A percentile compares a stretch with the other conserved stretches of the same genome.
Conservation (phyloP, 257 asterid genomes). For the Rehmannia glutinosa region DNA sequence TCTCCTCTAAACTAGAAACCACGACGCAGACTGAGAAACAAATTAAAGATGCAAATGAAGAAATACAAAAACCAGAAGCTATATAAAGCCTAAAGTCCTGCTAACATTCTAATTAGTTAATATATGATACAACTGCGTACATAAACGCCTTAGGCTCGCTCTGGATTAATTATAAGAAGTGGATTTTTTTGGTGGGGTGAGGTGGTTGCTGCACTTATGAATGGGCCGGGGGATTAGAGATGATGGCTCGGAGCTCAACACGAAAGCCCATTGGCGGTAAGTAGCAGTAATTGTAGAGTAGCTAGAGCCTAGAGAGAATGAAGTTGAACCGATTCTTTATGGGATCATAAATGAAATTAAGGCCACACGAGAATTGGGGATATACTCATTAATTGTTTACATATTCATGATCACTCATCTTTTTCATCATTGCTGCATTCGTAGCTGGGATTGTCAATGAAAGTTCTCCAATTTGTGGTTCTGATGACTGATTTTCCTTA, state of each 20-base stretch:
- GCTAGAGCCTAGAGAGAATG: not conserved
- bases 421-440: conserved; percentile 15
- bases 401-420: not conserved
- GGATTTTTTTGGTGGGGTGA: no score
- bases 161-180: no score
- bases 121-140: conserved; percentile 18
- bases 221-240: conserved; percentile 10
- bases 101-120: conserved; percentile 5
- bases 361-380: no score
- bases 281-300: not conserved
- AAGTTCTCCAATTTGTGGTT: not conserved
- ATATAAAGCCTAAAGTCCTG: not conserved
- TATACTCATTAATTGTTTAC: not conserved
- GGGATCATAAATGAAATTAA: not conserved
- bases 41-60: not conserved
- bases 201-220: no score
- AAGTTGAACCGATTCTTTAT: not conserved
- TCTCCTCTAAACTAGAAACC: conserved; percentile 23
- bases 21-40: not conserved
- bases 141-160: conserved; percentile 1
- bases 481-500: conserved; percentile 14
- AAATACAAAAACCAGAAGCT: not conserved
- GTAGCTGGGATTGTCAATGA: not conserved
- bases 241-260: conserved; percentile 38
- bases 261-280: conserved; percentile 38